Base-by-base conservation (phyloP, 1,139 yeast species). In the Geotrichum armillariae region DNA sequence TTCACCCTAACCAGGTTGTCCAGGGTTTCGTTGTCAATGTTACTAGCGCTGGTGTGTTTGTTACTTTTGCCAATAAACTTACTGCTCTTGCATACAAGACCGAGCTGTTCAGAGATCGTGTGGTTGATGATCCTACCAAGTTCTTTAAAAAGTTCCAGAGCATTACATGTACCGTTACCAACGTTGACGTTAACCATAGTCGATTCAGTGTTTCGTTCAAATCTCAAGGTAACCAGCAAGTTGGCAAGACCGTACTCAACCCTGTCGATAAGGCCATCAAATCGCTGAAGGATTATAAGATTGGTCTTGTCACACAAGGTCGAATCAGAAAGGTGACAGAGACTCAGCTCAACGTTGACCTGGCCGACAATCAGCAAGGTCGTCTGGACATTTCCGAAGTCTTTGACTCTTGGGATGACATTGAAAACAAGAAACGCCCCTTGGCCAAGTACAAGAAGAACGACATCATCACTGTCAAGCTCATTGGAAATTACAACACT, bases 41-140 rank as follows among this genome's bases (percentile, higher is more conserved):
- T 25, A 79, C 75, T 49, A 76, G 77, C 65, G 55, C 58, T 22
- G 98, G 98, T 58, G 75, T 89, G 25, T 91, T 93, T 66, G 85
- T 93, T 52, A 79, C 85, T 0, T 93, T 93, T 68, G 90, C 84
- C 54, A 86, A 86, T 57, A 80, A 78, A 49, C 77, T 91, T 58
- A 86, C 90, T 29, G 98, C 97, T 43, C 76, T 93, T 59, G 86
- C 89, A 2, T 77, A 87, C 58, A 89, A 93, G 53, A 83, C 84
- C 63, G 83, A 84, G 61, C 84, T 91, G 16, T 75, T 80, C 17
- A 79, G 78, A 41, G 73, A 75, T 48, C 74, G 75, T 36, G 75
- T 75, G 41, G 80, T 78, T 25, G 83, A 52, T 4, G 60, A 84
- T 58, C 75, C 87, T 50, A 72, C 76, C 18, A 74, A 77, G 46